phyloP scores from a whole-genome alignment of 1,284 basidiomycete genomes.

The Fomes fomentarius region DNA sequence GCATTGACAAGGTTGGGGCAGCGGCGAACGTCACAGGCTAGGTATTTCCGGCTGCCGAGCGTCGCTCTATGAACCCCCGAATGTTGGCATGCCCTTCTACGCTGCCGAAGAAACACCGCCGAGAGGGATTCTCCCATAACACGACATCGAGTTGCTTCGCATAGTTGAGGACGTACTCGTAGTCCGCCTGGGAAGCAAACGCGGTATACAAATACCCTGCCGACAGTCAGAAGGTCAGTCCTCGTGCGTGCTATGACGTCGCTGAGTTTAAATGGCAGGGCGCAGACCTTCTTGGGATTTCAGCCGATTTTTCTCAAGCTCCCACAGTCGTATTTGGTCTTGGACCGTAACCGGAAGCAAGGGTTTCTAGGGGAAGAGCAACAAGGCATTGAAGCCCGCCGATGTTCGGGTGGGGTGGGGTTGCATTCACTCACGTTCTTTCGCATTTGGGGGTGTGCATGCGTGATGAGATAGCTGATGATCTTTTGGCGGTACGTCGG shows the following conservation, averaged over 20 bases:
- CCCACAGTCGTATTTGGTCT: slow-evolving; percentile 98
- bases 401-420: neutral
- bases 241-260: slow-evolving; percentile 24
- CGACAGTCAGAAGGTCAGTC: slow-evolving; percentile 24
- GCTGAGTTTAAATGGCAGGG: slow-evolving; percentile 25
- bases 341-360: slow-evolving; percentile 94
- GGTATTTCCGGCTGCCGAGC: slow-evolving; percentile 34
- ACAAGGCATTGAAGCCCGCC: slow-evolving; percentile 2
- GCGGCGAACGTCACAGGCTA: slow-evolving; percentile 18
- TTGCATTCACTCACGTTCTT: slow-evolving; percentile 68
- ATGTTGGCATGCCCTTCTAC: slow-evolving; percentile 81
- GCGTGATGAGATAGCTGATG: slow-evolving; percentile 91
- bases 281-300: slow-evolving; percentile 80
- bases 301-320: slow-evolving; percentile 93
- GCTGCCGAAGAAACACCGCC: slow-evolving; percentile 84
- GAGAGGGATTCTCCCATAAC: slow-evolving; percentile 72
- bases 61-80: slow-evolving; percentile 76
- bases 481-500: slow-evolving; percentile 62
- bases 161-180: slow-evolving; percentile 85
- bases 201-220: slow-evolving; percentile 87
- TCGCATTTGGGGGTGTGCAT: slow-evolving; percentile 98
- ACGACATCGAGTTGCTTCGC: slow-evolving; percentile 83
- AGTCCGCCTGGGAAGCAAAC: slow-evolving; percentile 87
- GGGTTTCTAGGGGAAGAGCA: slow-evolving; percentile 68
- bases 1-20: neutral